These are phyloP conservation scores for Dioscorea cayenensis DNA, from an alignment of 116 monocot genomes.

Conservation along the genomic window DNA sequence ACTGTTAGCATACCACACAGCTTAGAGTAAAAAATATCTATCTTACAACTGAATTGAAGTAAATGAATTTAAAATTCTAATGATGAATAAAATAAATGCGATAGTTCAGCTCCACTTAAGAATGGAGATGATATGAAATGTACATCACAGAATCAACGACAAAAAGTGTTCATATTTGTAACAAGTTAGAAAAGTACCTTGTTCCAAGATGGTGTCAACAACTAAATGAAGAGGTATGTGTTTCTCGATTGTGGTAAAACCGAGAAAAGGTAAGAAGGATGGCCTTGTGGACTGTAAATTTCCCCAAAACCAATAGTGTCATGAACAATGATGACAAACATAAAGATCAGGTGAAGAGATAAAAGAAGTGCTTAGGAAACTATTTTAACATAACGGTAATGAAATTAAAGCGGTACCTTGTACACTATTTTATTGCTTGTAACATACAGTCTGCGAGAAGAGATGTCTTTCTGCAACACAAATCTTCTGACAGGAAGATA, in stretches of 20 bases:
- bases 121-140: not conserved
- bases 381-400: constrained; percentile 17
- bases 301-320: not conserved
- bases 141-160: not conserved
- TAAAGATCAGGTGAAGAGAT: not conserved
- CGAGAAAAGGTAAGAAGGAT: constrained; percentile 47
- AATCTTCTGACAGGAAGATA: constrained; percentile 75
- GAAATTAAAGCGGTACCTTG: constrained; percentile 25
- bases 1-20: too few species aligned
- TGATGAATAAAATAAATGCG: too few species aligned
- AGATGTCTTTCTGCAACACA: constrained; percentile 56
- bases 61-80: too few species aligned
- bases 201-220: constrained; percentile 58
- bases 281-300: constrained; percentile 43
- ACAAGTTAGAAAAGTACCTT: constrained; percentile 33
- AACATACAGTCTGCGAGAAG: constrained; percentile 54
- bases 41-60: too few species aligned
- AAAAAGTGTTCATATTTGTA: not conserved
- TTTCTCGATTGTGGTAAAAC: constrained; percentile 41
- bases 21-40: too few species aligned
- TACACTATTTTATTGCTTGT: constrained; percentile 58
- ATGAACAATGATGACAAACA: not conserved
- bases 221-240: constrained; percentile 55
- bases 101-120: too few species aligned
- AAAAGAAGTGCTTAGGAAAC: constrained; percentile 46